A percentile compares a stretch with the other conserved stretches of the same genome.
Evolutionary conservation across 164 flowering plant species (phyloP).

Genomic region (Vitis vinifera): DNA sequence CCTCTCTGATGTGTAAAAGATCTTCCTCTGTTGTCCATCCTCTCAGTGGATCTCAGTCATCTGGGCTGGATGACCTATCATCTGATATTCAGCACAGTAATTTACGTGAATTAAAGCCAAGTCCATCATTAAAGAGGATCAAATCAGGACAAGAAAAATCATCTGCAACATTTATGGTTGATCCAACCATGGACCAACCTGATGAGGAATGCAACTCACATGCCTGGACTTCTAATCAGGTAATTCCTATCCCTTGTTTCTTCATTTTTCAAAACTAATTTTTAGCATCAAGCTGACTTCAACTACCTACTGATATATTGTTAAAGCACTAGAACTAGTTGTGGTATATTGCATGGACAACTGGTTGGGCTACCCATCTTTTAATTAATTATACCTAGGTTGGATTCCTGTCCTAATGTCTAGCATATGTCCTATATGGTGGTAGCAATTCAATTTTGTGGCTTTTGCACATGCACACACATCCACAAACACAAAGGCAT

Average conservation of each 20-base stretch:
- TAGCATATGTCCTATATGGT: no score
- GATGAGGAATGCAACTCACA: slow-evolving; percentile 43
- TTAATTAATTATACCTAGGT: not conserved
- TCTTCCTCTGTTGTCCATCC: slow-evolving; percentile 26
- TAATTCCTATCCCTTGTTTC: slow-evolving; percentile 12
- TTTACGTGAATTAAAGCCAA: slow-evolving; percentile 38
- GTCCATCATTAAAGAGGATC: slow-evolving; percentile 52
- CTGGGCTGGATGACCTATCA: slow-evolving; percentile 37
- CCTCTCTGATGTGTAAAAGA: slow-evolving; percentile 44
- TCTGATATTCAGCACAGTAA: slow-evolving; percentile 32
- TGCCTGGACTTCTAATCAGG: slow-evolving; percentile 43
- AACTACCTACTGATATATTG: no score
- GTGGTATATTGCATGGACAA: not conserved
- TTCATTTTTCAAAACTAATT: not conserved
- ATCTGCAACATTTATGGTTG: slow-evolving; percentile 22
- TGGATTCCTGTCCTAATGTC: not conserved
- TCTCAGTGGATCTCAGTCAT: slow-evolving; percentile 39
- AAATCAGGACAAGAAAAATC: slow-evolving; percentile 53
- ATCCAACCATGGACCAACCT: slow-evolving; percentile 23
- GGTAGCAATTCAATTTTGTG: no score
- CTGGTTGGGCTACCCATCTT: not conserved
- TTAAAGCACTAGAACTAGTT: not conserved
- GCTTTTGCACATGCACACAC: no score
- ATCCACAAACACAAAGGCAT: no score
- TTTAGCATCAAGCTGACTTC: no score